These are phyloP conservation scores for Candida caryicola DNA, from an alignment of 805 yeast species.

Conservation along the genomic window DNA sequence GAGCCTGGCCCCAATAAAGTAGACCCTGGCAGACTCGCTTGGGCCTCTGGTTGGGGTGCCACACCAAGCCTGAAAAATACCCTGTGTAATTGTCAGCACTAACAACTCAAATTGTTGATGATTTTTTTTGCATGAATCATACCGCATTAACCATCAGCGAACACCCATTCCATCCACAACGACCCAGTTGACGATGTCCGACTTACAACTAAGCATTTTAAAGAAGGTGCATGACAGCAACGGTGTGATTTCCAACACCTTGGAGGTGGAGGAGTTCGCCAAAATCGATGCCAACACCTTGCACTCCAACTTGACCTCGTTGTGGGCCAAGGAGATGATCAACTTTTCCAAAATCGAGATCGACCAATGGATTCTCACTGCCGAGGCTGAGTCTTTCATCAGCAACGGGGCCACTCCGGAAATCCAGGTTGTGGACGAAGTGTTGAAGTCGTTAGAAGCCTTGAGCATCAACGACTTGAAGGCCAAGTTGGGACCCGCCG, in stretches of 20 bases:
- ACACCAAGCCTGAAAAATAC: too few relatives aligned
- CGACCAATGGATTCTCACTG: constrained; percentile 71
- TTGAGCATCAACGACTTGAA: constrained; percentile 76
- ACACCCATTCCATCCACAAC: neutral
- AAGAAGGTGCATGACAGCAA: constrained; percentile 56
- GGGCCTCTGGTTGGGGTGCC: too few relatives aligned
- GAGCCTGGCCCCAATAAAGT: too few relatives aligned
- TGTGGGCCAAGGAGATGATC: constrained; percentile 81
- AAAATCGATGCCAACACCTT: constrained; percentile 59
- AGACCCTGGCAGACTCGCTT: too few relatives aligned
- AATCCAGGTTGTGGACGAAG: constrained; percentile 70
- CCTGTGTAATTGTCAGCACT: neutral
- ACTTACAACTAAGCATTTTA: constrained; percentile 60
- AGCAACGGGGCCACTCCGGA: constrained; percentile 82
- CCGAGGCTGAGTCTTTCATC: constrained; percentile 79
- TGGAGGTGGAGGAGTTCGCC: constrained; percentile 57
- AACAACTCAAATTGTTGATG: neutral
- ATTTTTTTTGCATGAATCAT: neutral
- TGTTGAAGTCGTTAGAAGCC: constrained; percentile 71
- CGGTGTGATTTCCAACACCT: constrained; percentile 62
- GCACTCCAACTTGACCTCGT: constrained; percentile 82
- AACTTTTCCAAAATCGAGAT: constrained; percentile 67
- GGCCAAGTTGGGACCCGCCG: constrained; percentile 73
- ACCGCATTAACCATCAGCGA: neutral
- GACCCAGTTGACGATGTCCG: constrained; percentile 50